These are phyloP conservation scores for Pouteria glomerata DNA, from an alignment of 148 eudicot genomes.

Conservation along the genomic window DNA sequence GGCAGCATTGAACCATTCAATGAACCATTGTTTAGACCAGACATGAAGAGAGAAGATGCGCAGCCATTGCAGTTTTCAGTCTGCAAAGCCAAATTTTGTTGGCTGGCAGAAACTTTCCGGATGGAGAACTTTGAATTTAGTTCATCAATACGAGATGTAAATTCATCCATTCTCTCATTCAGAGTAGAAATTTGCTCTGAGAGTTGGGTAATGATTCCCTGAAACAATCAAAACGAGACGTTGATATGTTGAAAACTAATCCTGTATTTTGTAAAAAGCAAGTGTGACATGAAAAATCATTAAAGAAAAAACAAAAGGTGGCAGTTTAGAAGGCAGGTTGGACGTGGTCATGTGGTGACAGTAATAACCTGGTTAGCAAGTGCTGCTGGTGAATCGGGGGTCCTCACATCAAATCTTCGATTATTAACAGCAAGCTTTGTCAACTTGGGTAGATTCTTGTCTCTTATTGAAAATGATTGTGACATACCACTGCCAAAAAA, in stretches of 20 bases:
- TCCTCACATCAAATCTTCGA: slow-evolving; percentile 46
- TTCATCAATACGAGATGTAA: slow-evolving; percentile 82
- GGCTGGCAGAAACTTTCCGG: slow-evolving; percentile 51
- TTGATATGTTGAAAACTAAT: background rate
- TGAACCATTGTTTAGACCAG: slow-evolving; percentile 56
- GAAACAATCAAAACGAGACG: slow-evolving; percentile 16
- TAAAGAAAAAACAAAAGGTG: background rate
- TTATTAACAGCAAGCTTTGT: slow-evolving; percentile 70
- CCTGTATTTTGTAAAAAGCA: background rate
- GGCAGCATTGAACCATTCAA: slow-evolving; percentile 44
- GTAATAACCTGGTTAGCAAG: slow-evolving; percentile 59
- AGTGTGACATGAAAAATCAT: background rate
- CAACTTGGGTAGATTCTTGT: slow-evolving; percentile 58
- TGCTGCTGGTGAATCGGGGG: slow-evolving; percentile 78
- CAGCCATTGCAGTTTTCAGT: slow-evolving; percentile 70
- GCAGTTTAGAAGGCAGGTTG: background rate
- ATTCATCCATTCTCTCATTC: slow-evolving; percentile 89
- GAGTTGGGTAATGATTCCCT: slow-evolving; percentile 78
- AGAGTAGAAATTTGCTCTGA: slow-evolving; percentile 85
- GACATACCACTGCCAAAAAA: slow-evolving; percentile 44
- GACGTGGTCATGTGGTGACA: background rate
- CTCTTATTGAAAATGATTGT: slow-evolving; percentile 67
- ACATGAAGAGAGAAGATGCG: slow-evolving; percentile 36
- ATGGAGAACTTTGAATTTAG: slow-evolving; percentile 54
- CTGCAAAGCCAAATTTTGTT: slow-evolving; percentile 68